Evolutionary conservation across 768 basidiomycete species (phyloP), one percentile per base, ranked within the genome.

Genomic region (Lanmaoa pseudosensibilis): DNA sequence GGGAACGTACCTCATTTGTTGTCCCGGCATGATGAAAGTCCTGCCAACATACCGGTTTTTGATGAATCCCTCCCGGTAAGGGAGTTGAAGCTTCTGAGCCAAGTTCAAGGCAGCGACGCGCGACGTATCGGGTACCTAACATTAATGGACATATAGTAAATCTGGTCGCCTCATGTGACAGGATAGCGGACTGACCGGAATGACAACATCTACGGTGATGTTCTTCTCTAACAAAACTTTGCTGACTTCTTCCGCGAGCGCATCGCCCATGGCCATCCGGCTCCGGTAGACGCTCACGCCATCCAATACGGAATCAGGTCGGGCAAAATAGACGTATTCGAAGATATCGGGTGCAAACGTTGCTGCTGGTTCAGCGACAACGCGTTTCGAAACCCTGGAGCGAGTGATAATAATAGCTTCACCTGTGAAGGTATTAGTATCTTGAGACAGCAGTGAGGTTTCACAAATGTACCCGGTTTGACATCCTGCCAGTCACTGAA

Each of bases 11-110:
- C 94, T 84, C 86, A 93, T 90, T 72, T 92, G 89, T 70, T 99
- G 97, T 23, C 96, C 97, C 9, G 97, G 96, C 97, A 99, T 99
- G 74, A 99, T 98, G 71, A 99, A 99, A 0, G 97, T 99, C 62
- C 97, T 79, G 4, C 95, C 97, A 33, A 98, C 94, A 74, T 99
- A 99, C 34, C 97, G 86, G 72, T 99, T 99, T 79, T 99, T 99
- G 64, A 98, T 85, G 72, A 99, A 98, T 1, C 97, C 97, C 75
- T 99, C 97, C 45, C 97, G 85, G 73, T 98, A 99, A 4, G 97
- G 96, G 33, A 98, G 77, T 8, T 82, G 69, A 41, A 98, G 78
- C 65, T 86, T 88, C 70, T 99, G 96, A 19, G 97, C 97, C 38
- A 97, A 76, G 70, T 99, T 96, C 57, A 98, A 75, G 9, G 97